Conservation (phyloP, 306 rosid species). For the Citrullus colocynthis region DNA sequence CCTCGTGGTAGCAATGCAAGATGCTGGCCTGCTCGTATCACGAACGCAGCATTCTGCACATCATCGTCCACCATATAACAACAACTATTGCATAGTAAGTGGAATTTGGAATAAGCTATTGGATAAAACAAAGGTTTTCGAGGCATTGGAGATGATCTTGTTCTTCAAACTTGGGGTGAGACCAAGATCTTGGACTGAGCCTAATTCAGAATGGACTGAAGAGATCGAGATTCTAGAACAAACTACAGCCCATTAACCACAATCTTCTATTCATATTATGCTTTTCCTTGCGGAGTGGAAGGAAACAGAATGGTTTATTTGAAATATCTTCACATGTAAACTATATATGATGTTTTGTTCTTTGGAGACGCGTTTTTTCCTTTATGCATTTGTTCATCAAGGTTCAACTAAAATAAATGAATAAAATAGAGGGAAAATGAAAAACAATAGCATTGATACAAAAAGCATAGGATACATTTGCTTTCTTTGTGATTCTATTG, state of each 20-base stretch:
- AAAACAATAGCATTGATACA: neutral
- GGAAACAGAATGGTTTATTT: neutral
- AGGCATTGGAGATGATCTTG: constrained; percentile 63
- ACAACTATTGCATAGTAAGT: constrained; percentile 83
- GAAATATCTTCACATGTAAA: neutral
- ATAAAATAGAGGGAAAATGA: neutral
- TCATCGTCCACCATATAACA: constrained; percentile 68
- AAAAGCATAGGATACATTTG: neutral
- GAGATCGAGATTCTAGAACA: constrained; percentile 20
- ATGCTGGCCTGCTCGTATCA: constrained; percentile 51
- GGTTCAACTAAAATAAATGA: neutral
- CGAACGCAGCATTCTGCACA: constrained; percentile 58
- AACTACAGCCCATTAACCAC: neutral
- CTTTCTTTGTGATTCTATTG: neutral
- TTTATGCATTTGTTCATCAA: neutral
- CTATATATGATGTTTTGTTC: neutral
- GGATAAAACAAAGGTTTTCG: constrained; percentile 51
- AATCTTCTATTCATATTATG: neutral
- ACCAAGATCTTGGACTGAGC: constrained; percentile 82
- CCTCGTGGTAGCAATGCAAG: constrained; percentile 45
- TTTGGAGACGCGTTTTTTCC: neutral
- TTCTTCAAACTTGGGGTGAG: constrained; percentile 47
- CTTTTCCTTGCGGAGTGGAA: neutral
- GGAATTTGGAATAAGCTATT: constrained; percentile 76
- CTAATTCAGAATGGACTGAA: constrained; percentile 62